phyloP scores from a whole-genome alignment of 75 land plant genomes.

The Cupressus sempervirens region DNA sequence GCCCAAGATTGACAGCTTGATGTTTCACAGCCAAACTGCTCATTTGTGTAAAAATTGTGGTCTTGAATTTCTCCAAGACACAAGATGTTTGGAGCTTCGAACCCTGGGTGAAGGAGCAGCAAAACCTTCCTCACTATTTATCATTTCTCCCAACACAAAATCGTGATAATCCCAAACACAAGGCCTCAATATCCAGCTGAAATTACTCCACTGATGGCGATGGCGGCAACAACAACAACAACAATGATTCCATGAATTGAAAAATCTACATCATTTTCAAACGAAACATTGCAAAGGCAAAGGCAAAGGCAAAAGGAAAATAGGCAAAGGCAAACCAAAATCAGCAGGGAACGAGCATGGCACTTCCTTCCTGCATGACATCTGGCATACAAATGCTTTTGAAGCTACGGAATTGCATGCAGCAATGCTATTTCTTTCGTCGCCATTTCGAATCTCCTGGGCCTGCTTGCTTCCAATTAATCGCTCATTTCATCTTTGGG shows the following conservation, averaged over 20 bases:
- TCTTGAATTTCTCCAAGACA: conserved; percentile 48
- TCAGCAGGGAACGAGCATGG: background rate
- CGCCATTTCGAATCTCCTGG: background rate
- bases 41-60: no score
- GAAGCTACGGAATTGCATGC: background rate
- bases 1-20: no score
- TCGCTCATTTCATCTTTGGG: background rate
- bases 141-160: background rate
- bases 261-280: background rate
- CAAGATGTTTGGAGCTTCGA: no score
- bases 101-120: background rate
- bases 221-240: background rate
- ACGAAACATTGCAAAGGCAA: background rate
- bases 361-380: background rate
- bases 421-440: background rate
- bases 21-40: no score
- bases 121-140: background rate
- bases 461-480: background rate
- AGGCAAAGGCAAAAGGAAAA: background rate
- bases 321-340: background rate
- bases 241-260: background rate
- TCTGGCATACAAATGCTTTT: background rate
- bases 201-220: background rate
- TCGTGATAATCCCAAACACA: background rate
- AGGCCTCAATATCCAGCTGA: background rate